Evolutionary conservation across 2,329 filamentous ascomycete genomes (phyloP).

Genomic region (Phyllosticta paracitricarpa): DNA sequence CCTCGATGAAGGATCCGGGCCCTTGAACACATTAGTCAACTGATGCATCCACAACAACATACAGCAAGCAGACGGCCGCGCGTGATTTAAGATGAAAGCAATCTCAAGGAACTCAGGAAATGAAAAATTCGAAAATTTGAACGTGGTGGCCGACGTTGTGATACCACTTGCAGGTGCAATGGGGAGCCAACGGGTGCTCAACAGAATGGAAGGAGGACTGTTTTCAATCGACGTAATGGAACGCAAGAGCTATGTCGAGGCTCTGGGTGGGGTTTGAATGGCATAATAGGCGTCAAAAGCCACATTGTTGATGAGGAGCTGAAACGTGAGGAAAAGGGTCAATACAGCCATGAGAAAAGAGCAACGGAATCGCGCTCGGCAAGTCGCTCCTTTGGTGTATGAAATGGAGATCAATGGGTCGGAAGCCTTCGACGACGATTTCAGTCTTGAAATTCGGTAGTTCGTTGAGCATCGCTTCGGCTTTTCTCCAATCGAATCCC

Average conservation of each 20-base stretch:
- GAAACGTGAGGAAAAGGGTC: not conserved
- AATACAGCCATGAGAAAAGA: constrained; percentile 58
- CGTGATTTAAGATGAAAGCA: not conserved
- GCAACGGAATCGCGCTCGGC: constrained; percentile 48
- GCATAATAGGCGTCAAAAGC: not conserved
- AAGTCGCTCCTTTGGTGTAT: constrained; percentile 47
- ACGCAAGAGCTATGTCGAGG: constrained; percentile 14
- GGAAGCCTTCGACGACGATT: constrained; percentile 49
- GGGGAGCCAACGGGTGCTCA: too few species aligned
- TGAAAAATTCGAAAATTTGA: too few species aligned
- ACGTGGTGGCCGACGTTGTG: too few species aligned
- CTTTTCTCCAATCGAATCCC: constrained; percentile 50
- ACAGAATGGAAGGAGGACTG: too few species aligned
- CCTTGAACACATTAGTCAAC: constrained; percentile 22
- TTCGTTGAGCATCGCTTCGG: constrained; percentile 50
- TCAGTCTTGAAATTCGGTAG: constrained; percentile 49
- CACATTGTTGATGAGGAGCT: not conserved
- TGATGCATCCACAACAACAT: not conserved
- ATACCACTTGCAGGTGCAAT: too few species aligned
- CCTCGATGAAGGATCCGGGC: constrained; percentile 62
- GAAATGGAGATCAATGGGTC: constrained; percentile 52
- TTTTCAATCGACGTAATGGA: not conserved
- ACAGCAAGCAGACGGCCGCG: constrained; percentile 10
- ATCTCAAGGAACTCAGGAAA: not conserved
- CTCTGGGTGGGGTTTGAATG: not conserved